Evolutionary conservation across 148 eudicot species (phyloP), one percentile per base, ranked within the genome.

Genomic region (Rhododendron ferrugineum): DNA sequence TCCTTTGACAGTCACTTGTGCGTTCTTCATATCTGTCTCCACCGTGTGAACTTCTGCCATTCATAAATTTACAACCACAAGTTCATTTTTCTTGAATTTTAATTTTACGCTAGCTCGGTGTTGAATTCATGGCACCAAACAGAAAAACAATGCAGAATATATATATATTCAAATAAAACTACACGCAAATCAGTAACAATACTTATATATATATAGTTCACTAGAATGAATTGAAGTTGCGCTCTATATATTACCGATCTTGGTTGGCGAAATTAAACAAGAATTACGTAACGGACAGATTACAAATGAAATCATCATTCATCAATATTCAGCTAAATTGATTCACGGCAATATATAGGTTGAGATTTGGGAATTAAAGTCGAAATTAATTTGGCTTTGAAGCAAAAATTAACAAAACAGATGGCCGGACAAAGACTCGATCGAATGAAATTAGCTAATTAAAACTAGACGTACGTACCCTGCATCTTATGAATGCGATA

Each of bases 1-100:
- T 34, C 95, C 95, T 84, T 84, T 91, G 83, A 92, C 94, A 2
- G 82, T 89, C 81, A 92, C 91, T 44, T 82, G 84, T 28, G 89
- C 87, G 46, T 85, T 90, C 68, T 74, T 83, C 70, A 87, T 26
- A 37, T 92, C 90, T 16, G 90, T 56, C 40, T 92, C 91, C 62
- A 92, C 93, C 0, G 78, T 89, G 78, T 84, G 81, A 11, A 93
- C 93, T 9, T 94, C 96, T 93, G 82, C 30, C 58, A 6, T 26
- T 3, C 8, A 23, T 15, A 64, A 22, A n/a, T 37, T 58, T 60
- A 60, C 26, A 60, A 22, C 2, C 26, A 20, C 26, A 22, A 60
- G 28, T 60, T 23, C 26, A 23, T 8, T 23, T 23, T 60, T 6
- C 68, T 5, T 16, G 66, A 60, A 60, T 60, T 60, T 56, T 40